Evolutionary conservation across 2,329 filamentous ascomycete genomes (phyloP).

Genomic region (Alternaria burnsii): DNA sequence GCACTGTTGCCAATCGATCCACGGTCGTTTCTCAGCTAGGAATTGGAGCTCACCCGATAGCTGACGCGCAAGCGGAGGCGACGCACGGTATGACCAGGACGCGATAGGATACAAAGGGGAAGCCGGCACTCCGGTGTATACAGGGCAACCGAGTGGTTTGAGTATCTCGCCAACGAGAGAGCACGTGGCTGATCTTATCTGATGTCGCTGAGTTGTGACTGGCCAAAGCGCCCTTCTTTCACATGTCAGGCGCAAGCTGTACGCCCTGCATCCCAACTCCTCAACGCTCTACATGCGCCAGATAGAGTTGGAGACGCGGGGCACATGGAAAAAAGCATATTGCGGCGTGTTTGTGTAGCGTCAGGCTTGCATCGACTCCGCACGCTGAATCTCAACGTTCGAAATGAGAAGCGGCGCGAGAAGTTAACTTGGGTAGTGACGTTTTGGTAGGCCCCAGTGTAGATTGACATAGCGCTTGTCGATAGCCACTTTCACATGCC

Average conservation of each 20-base stretch:
- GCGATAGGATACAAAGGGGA: conserved; percentile 2
- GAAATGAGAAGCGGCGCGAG: conserved; percentile 1
- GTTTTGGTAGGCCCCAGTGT: conserved; percentile 6
- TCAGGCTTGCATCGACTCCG: conserved; percentile 7
- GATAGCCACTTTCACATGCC: conserved; percentile 34
- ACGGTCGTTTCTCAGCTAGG: conserved; percentile 6
- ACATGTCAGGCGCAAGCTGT: conserved; percentile 29
- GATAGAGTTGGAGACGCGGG: conserved; percentile 14
- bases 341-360: conserved; percentile 9
- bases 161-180: conserved; percentile 14
- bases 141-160: background rate
- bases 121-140: background rate
- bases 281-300: conserved; percentile 20
- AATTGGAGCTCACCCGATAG: conserved; percentile 1
- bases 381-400: conserved; percentile 1
- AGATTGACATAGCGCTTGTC: conserved; percentile 2
- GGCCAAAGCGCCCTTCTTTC: conserved; percentile 32
- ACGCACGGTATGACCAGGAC: background rate
- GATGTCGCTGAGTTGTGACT: conserved; percentile 14
- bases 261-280: conserved; percentile 24
- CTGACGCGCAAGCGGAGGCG: conserved; percentile 6
- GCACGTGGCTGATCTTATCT: conserved; percentile 17
- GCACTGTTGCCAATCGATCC: conserved; percentile 7
- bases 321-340: conserved; percentile 11
- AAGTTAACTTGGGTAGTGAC: conserved; percentile 7